Evolutionary conservation across 805 yeast species (phyloP).

Genomic region (Hanseniaspora mollemarum): DNA sequence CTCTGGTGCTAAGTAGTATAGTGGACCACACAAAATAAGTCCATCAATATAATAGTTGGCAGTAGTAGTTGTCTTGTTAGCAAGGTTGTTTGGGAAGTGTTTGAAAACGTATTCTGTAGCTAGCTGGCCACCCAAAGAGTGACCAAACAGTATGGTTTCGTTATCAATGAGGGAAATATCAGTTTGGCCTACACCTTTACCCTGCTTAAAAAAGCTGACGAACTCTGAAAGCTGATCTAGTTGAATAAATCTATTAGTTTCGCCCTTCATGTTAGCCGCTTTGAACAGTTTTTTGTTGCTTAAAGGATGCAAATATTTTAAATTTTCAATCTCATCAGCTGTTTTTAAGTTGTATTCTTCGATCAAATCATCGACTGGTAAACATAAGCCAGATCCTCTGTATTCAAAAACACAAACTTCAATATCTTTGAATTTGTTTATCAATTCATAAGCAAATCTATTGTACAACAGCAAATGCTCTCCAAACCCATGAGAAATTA

Average conservation of each 20-base stretch:
- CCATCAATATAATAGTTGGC: slow-evolving; percentile 37
- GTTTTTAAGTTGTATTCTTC: neutral
- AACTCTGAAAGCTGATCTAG: slow-evolving; percentile 52
- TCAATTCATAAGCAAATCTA: slow-evolving; percentile 42
- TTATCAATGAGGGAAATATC: slow-evolving; percentile 21
- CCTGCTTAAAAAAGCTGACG: slow-evolving; percentile 33
- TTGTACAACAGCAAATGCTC: slow-evolving; percentile 44
- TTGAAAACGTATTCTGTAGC: slow-evolving; percentile 11
- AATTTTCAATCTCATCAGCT: neutral
- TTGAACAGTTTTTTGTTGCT: neutral
- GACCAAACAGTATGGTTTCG: slow-evolving; percentile 46
- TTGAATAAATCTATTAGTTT: slow-evolving; percentile 44
- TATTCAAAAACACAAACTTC: slow-evolving; percentile 63
- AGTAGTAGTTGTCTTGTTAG: slow-evolving; percentile 53
- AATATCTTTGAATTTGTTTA: slow-evolving; percentile 38
- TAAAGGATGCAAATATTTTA: slow-evolving; percentile 32
- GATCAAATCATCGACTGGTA: neutral
- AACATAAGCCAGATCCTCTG: slow-evolving; percentile 56
- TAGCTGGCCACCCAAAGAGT: slow-evolving; percentile 62
- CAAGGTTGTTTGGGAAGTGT: slow-evolving; percentile 36
- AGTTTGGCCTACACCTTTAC: slow-evolving; percentile 19
- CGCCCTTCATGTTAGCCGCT: slow-evolving; percentile 40
- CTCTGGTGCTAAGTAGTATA: slow-evolving; percentile 45
- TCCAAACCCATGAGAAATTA: slow-evolving; percentile 62
- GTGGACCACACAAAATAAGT: slow-evolving; percentile 47